These are phyloP conservation scores for Aspergillus sp. DNA, from an alignment of 2,329 filamentous ascomycete genomes.

Conservation along the genomic window DNA sequence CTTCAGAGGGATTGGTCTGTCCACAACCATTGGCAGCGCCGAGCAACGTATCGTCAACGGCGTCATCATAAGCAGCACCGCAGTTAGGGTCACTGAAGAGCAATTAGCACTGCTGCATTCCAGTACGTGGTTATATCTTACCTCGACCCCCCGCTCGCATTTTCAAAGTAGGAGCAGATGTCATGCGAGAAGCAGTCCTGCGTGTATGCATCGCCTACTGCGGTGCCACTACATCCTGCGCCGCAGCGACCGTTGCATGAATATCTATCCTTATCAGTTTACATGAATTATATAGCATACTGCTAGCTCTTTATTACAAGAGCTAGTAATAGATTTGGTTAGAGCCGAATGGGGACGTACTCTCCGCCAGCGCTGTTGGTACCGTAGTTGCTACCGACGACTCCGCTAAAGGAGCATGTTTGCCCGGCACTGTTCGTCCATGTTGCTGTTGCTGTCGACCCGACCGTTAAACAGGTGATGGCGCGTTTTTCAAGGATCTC, in stretches of 20 bases:
- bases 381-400: conserved; percentile 20
- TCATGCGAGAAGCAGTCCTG: conserved; percentile 23
- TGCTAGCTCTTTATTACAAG: too few relatives aligned
- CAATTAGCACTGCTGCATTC: not conserved
- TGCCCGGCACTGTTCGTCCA: conserved; percentile 18
- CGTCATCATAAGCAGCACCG: conserved; percentile 13
- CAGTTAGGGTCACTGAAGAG: conserved; percentile 12
- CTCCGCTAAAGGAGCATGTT: conserved; percentile 12
- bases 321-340: too few relatives aligned
- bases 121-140: not conserved
- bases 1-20: conserved; percentile 11
- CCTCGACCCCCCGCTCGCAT: conserved; percentile 17
- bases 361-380: conserved; percentile 12
- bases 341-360: conserved; percentile 3
- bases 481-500: conserved; percentile 4
- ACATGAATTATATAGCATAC: too few relatives aligned
- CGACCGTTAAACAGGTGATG: conserved; percentile 17
- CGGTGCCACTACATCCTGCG: conserved; percentile 14
- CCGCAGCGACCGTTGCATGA: conserved; percentile 23
- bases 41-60: conserved; percentile 11
- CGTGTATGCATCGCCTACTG: conserved; percentile 18
- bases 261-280: conserved; percentile 9
- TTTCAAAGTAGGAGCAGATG: conserved; percentile 20
- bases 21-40: conserved; percentile 8
- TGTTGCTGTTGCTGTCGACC: conserved; percentile 14